Percentiles rank a stretch among this genome's conserved stretches.
Conservation (phyloP, 2,329 filamentous ascomycete species). For the Xylariales sp. region DNA sequence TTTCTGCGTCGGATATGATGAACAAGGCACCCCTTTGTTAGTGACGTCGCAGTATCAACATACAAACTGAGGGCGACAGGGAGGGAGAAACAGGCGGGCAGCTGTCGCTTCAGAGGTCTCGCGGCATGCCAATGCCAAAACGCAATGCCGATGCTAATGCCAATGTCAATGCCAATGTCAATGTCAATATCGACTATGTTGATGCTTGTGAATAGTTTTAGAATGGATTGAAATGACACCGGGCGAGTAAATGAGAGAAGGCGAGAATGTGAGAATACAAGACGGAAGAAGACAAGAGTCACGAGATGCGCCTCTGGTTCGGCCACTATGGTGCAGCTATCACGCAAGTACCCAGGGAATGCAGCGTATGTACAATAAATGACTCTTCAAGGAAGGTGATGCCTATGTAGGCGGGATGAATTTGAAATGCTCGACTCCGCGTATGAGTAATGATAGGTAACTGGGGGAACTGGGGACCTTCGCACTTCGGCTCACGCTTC, state of each 20-base stretch:
- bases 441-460: constrained; percentile 15
- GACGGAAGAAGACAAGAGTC: neutral
- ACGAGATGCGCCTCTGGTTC: neutral
- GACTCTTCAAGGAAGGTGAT: constrained; percentile 12
- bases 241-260: neutral
- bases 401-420: neutral
- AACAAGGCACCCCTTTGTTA: neutral
- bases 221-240: too few species aligned
- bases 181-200: too few species aligned
- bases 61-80: neutral
- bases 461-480: neutral
- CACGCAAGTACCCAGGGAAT: neutral
- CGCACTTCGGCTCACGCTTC: too few species aligned
- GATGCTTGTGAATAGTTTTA: neutral
- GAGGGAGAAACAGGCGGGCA: neutral
- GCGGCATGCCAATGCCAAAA: neutral
- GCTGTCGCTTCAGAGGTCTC: neutral
- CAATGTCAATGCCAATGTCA: too few species aligned
- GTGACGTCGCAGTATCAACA: neutral
- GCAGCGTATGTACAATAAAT: neutral
- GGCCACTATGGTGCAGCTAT: neutral
- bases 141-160: too few species aligned
- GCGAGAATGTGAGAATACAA: neutral
- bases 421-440: constrained; percentile 22
- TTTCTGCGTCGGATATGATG: neutral